These are phyloP conservation scores for Rhodotorula babjevae DNA, from an alignment of 768 basidiomycete species.

Conservation along the genomic window DNA sequence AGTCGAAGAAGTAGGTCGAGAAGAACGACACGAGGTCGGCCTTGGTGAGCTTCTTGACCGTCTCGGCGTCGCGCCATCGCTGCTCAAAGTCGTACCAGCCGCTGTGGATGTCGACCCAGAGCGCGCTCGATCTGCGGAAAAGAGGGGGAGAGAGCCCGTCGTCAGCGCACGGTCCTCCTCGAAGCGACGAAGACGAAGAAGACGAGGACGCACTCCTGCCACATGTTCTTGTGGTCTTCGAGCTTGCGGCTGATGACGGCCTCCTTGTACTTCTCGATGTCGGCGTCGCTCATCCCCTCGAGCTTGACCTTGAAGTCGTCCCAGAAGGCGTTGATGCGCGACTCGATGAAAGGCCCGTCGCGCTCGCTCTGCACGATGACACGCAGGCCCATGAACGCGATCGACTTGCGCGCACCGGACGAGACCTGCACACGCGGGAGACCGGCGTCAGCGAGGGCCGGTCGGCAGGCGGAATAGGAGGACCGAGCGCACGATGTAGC, in stretches of 20 bases:
- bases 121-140: conserved; percentile 53
- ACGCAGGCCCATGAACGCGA: conserved; percentile 68
- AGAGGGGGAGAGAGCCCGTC: background rate
- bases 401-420: conserved; percentile 53
- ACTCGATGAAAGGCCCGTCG: conserved; percentile 70
- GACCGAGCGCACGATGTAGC: conserved; percentile 77
- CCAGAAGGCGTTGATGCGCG: conserved; percentile 82
- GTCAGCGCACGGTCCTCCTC: too few relatives aligned
- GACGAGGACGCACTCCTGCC: conserved; percentile 58
- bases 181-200: background rate
- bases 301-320: conserved; percentile 65
- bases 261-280: conserved; percentile 71
- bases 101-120: conserved; percentile 65
- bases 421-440: conserved; percentile 48
- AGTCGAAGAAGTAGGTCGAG: conserved; percentile 63
- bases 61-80: conserved; percentile 71
- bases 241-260: conserved; percentile 74
- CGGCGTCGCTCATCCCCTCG: conserved; percentile 62
- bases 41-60: conserved; percentile 64
- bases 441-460: too few relatives aligned
- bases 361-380: conserved; percentile 87
- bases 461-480: too few relatives aligned
- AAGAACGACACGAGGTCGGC: conserved; percentile 70
- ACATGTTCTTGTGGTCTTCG: conserved; percentile 82
- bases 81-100: conserved; percentile 82